Base-by-base conservation (phyloP, 2,329 filamentous ascomycete species). In the Fusarium sp. region DNA sequence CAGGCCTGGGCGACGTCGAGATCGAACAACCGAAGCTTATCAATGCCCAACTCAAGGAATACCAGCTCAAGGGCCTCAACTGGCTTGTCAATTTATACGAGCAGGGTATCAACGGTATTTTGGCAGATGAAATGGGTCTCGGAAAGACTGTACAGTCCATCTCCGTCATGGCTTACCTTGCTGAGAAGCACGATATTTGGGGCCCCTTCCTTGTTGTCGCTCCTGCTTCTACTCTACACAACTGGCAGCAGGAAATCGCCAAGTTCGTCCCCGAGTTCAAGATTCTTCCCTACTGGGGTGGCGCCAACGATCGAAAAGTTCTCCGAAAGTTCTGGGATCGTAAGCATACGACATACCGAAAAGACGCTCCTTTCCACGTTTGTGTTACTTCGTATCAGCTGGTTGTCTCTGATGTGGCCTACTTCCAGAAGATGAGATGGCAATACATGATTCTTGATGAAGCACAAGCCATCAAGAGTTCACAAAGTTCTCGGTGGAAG, bases 401-500 rank as follows among this genome's bases (percentile, higher is more conserved):
- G 42, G 96, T 99, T 33, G 96, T 99, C 26, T 94, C 95, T 33
- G 96, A 99, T 81, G 94, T 97, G 4, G 92, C 95, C 69, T 99
- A 99, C 83, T 98, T 99, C 86, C 96, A 98, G 84, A 98, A 98
- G 87, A 96, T 99, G 88, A 93, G 93, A 78, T 99, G 96, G 96
- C 96, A 98, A 84, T 98, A 99, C 86, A 99, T 99, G 96, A 98
- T 99, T 82, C 90, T 99, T 45, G 96, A 99, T 78, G 96, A 99
- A 83, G 96, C 96, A 4, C 96, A 99, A 81, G 96, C 96, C 75
- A 98, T 99, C 90, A 99, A 99, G 87, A 98, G 95, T 71, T 98
- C 96, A 2, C 91, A 94, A 79, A 98, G 95, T 85, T 98, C 95
- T 22, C 91, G 96, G 80, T 99, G 96, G 96, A 99, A 98, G 89